A percentile compares a stretch with the other conserved stretches of the same genome.
These are phyloP conservation scores for Pestalotiopsis fici DNA, from an alignment of 2,329 filamentous ascomycete species.

Conservation along the genomic window DNA sequence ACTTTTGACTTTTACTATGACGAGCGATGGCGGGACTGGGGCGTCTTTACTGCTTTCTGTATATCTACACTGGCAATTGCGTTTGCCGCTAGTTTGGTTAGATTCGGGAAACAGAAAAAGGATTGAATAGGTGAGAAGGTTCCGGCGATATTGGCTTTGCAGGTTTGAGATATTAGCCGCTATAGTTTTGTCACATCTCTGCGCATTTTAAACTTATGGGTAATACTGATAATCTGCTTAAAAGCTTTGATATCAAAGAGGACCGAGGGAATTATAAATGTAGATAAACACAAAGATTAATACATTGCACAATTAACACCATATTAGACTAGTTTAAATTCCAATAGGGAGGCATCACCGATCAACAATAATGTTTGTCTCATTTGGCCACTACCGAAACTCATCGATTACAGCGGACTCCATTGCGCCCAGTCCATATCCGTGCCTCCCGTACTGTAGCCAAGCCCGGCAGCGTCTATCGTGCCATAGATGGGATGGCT, in stretches of 20 bases:
- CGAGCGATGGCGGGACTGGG: slow-evolving; percentile 78
- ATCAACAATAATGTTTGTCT: not conserved
- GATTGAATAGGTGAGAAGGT: not conserved
- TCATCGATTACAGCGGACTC: not conserved
- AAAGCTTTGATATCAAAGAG: not conserved
- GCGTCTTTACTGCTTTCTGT: slow-evolving; percentile 71
- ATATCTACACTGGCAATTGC: not conserved
- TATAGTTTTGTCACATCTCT: not conserved
- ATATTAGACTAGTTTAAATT: too few species aligned
- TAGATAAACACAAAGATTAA: too few species aligned
- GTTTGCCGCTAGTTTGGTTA: not conserved
- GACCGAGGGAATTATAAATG: too few species aligned
- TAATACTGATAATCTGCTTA: not conserved
- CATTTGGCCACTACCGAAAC: not conserved
- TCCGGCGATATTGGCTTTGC: not conserved
- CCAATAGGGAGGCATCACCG: too few species aligned
- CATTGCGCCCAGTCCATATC: not conserved
- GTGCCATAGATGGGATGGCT: not conserved
- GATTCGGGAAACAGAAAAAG: not conserved
- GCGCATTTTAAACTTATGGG: not conserved
- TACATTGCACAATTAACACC: too few species aligned
- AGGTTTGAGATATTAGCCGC: not conserved
- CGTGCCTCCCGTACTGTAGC: not conserved
- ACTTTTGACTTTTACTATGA: slow-evolving; percentile 66
- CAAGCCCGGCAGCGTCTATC: not conserved